Evolutionary conservation across 1,139 yeast species (phyloP), one percentile per base, ranked within the genome.

Genomic region (Debaryomyces coudertii): DNA sequence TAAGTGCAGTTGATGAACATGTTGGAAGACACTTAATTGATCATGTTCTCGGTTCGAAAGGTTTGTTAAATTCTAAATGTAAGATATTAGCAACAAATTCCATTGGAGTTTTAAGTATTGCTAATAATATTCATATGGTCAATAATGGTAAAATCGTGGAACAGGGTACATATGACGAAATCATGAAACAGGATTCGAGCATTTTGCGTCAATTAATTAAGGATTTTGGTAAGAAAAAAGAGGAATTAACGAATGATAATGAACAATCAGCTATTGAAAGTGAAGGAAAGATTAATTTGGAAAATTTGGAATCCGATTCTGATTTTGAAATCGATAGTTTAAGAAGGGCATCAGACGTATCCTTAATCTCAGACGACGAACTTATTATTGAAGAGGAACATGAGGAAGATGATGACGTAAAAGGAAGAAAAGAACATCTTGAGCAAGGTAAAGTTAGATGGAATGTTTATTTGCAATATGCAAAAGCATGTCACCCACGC

Each of bases 381-480:
- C 61, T 58, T 35, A 68, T 73, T 41, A 58, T 68, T 39, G 56
- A 65, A 38, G 71, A 66, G 24, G 78, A 70, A 42, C n/a, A n/a
- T n/a, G 82, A 76, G 41, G 76, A 76, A 39, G 77, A 71, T 15
- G 77, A 69, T 25, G 76, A 80, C 36, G 49, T 72, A 1, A 64
- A 64, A 47, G 69, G 67, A 28, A 72, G 84, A 55, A 75, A 76
- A 54, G 99, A 95, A 67, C 92, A 84, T 54, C 79, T 87, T 51
- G 96, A 93, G 68, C 95, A 90, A 65, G 99, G 99, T 51, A 84
- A 90, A 61, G 99, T 93, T 45, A 87, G 89, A 61, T 89, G 96
- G 96, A 76, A 79, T 31, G 92, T 95, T 36, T 93, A 93, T 65
- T 57, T 69, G 50, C 89, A 82, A 52, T 93, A 95, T 61, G 96